phyloP scores from a whole-genome alignment of 768 basidiomycete species.

The Termitomyces sp. region DNA sequence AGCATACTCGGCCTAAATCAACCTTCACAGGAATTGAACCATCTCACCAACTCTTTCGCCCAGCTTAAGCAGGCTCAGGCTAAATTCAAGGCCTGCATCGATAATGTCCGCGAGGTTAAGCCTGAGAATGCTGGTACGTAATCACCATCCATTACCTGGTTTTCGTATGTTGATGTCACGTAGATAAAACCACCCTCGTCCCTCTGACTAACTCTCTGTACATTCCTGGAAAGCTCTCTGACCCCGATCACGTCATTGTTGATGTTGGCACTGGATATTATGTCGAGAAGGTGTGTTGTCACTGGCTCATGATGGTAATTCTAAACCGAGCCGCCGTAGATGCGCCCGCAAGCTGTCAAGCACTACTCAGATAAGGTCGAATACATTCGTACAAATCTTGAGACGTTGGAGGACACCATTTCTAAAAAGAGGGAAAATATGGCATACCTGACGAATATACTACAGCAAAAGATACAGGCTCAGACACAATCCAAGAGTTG shows the following conservation, averaged over 20 bases:
- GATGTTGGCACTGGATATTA: constrained; percentile 97
- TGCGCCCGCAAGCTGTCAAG: constrained; percentile 70
- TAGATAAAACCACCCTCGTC: constrained; percentile 86
- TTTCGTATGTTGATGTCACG: background rate
- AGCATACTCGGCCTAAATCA: background rate
- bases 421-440: constrained; percentile 89
- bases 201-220: constrained; percentile 94
- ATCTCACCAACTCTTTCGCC: constrained; percentile 86
- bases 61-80: constrained; percentile 91
- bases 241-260: constrained; percentile 83
- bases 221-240: constrained; percentile 84
- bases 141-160: background rate
- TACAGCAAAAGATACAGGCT: constrained; percentile 55
- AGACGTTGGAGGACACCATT: constrained; percentile 84
- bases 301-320: background rate
- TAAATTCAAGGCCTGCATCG: constrained; percentile 85
- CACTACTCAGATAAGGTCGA: constrained; percentile 81
- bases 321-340: constrained; percentile 38
- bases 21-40: constrained; percentile 73
- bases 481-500: constrained; percentile 20
- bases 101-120: constrained; percentile 72
- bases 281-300: constrained; percentile 73
- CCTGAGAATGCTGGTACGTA: constrained; percentile 55
- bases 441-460: constrained; percentile 63
- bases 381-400: constrained; percentile 78